Evolutionary conservation across 2,329 filamentous ascomycete species (phyloP), one percentile per base, ranked within the genome.

Genomic region (Ascochyta koolunga): DNA sequence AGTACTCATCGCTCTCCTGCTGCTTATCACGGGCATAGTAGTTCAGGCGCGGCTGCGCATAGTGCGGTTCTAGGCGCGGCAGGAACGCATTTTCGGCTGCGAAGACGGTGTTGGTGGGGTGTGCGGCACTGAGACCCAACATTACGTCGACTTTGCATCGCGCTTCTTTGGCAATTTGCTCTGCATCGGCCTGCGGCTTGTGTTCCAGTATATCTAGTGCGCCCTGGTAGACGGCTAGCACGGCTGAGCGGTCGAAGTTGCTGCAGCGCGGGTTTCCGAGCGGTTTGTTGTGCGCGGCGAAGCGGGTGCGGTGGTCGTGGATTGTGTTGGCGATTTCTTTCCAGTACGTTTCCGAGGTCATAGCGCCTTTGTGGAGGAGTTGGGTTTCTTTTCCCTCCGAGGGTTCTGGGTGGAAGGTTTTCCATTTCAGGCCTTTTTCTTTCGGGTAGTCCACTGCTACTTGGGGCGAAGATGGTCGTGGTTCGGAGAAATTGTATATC

Each of bases 11-110:
- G 18, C 55, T 40, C 1, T 45, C 40, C 8, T 47, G 25, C 2
- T 36, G 11, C 22, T 53, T 51, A 0, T 52, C 38, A 2, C 36
- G 44, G 15, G 42, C 27, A 13, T 48, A 41, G 13, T 33, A 50
- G 4, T 60, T 46, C 9, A 64, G 58, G 0, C 62, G 32, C 0
- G 62, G 64, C 5, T 56, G 38, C 2, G 64, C 62, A 16, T 60
- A 67, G 21, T 59, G 49, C 2, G 61, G 62, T 5, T 65, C 59
- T 0, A 65, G 39, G 0, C 59, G 61, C 3, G 6, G 18, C 3
- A 65, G 50, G 2, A 54, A 35, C 7, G 51, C 27, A 10, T 15
- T 33, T 9, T 21, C 21, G 5, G 13, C 22, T 4, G 16, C 25
- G 35, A 64, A 65, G 0, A 60, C 58, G 0, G 19, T 8, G 15